These are phyloP conservation scores for Nitzschia sp. DNA, from an alignment of 108 stramenopile species.

Conservation along the genomic window DNA sequence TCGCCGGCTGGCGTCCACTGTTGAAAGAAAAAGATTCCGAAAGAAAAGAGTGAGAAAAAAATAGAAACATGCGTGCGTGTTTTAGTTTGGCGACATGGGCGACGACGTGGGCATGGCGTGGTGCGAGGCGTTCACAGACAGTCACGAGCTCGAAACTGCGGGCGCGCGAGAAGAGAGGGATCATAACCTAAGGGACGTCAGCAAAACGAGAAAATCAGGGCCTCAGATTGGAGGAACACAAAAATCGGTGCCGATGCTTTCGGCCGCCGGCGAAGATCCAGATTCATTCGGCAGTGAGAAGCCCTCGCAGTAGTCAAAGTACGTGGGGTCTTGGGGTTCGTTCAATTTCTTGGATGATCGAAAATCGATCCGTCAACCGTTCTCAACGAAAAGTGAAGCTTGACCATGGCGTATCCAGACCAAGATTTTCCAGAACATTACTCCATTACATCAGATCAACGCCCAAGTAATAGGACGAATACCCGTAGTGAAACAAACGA, in stretches of 20 bases:
- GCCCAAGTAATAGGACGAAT: too few species aligned
- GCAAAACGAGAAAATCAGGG: neutral
- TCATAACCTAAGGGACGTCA: conserved; percentile 18
- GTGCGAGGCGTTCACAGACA: too few species aligned
- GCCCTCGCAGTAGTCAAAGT: neutral
- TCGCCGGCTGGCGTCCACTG: conserved; percentile 86
- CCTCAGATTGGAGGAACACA: conserved; percentile 17
- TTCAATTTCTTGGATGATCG: conserved; percentile 10
- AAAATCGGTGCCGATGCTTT: neutral
- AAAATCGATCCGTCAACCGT: neutral
- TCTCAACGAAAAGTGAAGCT: neutral
- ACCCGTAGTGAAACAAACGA: too few species aligned
- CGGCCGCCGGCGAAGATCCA: conserved; percentile 4
- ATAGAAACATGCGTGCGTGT: neutral
- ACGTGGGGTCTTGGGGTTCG: neutral
- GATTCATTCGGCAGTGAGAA: neutral
- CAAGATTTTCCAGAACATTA: neutral
- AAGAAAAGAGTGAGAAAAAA: neutral
- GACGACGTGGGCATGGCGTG: neutral
- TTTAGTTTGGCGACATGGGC: neutral
- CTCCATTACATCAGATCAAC: neutral
- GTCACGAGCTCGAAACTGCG: conserved; percentile 1
- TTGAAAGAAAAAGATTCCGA: conserved; percentile 3
- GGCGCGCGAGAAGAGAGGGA: neutral
- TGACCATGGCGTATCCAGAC: neutral